These are phyloP conservation scores for Boletales sp. DNA, from an alignment of 768 basidiomycete genomes.

Conservation along the genomic window DNA sequence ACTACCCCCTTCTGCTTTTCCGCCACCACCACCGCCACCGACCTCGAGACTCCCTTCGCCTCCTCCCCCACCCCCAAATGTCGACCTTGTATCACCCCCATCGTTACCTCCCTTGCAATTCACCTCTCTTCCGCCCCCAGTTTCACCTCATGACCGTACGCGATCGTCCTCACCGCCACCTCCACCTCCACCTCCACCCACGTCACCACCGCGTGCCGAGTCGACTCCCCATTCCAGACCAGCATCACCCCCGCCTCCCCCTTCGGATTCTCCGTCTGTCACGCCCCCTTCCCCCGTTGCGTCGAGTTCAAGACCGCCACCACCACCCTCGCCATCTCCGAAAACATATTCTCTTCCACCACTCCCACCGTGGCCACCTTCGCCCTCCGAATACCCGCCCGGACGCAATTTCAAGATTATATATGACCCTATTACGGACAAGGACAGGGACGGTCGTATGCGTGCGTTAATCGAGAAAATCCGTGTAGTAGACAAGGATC, in stretches of 20 bases:
- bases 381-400: conserved; percentile 43
- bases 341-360: conserved; percentile 39
- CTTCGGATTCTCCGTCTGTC: conserved; percentile 16
- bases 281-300: conserved; percentile 30
- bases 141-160: conserved; percentile 9
- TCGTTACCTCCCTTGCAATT: too few relatives aligned
- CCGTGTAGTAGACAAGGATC: conserved; percentile 30
- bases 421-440: conserved; percentile 58
- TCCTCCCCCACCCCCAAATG: too few relatives aligned
- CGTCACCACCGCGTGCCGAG: conserved; percentile 23
- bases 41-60: too few relatives aligned
- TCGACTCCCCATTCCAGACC: conserved; percentile 27
- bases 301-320: conserved; percentile 21
- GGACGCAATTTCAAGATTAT: conserved; percentile 58
- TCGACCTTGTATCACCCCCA: too few relatives aligned
- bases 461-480: conserved; percentile 41
- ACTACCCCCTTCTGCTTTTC: too few relatives aligned
- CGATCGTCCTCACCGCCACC: conserved; percentile 23
- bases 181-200: conserved; percentile 24
- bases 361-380: conserved; percentile 55
- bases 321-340: conserved; percentile 28
- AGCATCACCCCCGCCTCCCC: conserved; percentile 26
- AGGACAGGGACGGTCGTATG: conserved; percentile 38
- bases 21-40: too few relatives aligned
- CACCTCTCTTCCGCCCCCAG: conserved; percentile 4